phyloP scores from a whole-genome alignment of 2,329 filamentous ascomycete species.

The Aspergillus ibericus region DNA sequence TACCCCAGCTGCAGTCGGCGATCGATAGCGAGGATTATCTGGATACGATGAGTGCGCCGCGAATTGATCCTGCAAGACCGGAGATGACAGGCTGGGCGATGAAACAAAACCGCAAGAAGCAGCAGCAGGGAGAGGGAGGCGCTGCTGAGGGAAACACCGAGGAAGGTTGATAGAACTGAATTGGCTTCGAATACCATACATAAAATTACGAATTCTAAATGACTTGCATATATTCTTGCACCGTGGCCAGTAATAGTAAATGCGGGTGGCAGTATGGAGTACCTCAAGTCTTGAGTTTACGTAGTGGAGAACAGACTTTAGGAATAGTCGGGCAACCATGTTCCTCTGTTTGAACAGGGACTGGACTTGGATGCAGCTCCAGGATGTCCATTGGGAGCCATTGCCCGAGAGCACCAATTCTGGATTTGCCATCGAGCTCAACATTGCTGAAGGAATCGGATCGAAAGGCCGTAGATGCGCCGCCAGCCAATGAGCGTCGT shows the following conservation, averaged over 20 bases:
- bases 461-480: background rate
- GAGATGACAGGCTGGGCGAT: conserved; percentile 48
- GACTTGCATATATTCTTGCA: background rate
- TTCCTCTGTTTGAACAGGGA: background rate
- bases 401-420: background rate
- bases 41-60: conserved; percentile 61
- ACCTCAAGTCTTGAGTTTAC: background rate
- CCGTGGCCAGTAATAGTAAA: background rate
- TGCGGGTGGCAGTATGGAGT: background rate
- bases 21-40: conserved; percentile 62
- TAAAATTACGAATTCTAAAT: background rate
- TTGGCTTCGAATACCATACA: background rate
- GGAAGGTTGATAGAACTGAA: conserved; percentile 11
- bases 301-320: background rate
- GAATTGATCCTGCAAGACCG: conserved; percentile 45
- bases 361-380: background rate
- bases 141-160: conserved; percentile 20
- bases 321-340: background rate
- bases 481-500: conserved; percentile 2
- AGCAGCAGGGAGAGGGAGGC: conserved; percentile 23
- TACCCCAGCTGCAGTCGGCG: conserved; percentile 53
- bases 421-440: background rate
- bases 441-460: background rate
- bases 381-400: background rate
- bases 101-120: conserved; percentile 43